phyloP scores from a whole-genome alignment of 768 basidiomycete genomes.

The Lepiota subincarnata region DNA sequence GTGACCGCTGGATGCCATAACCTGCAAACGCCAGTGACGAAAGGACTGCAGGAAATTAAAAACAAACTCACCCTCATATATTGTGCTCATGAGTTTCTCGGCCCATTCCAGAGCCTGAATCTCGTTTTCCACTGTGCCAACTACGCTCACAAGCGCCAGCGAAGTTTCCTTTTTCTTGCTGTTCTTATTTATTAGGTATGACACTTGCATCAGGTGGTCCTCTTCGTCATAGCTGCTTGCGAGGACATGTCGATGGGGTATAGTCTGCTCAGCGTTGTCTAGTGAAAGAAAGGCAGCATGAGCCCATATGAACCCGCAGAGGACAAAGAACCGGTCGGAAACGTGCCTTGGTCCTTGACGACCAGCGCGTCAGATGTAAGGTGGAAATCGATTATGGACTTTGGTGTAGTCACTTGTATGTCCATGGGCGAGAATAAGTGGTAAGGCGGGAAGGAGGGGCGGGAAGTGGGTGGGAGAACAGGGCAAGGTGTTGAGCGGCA shows the following conservation, averaged over 20 bases:
- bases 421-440: slow-evolving; percentile 4
- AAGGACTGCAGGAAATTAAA: not conserved
- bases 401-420: not conserved
- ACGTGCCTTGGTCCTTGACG: slow-evolving; percentile 11
- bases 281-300: not conserved
- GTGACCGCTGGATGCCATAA: slow-evolving; percentile 49
- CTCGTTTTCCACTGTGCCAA: slow-evolving; percentile 21
- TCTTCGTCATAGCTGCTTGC: slow-evolving; percentile 38
- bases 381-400: slow-evolving; percentile 5
- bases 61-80: slow-evolving; percentile 55
- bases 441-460: not conserved
- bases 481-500: slow-evolving; percentile 4
- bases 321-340: not conserved
- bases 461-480: slow-evolving; percentile 1
- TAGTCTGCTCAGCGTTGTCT: slow-evolving; percentile 1
- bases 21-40: slow-evolving; percentile 15
- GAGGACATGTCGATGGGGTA: slow-evolving; percentile 48
- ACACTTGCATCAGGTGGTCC: slow-evolving; percentile 37
- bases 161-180: slow-evolving; percentile 34
- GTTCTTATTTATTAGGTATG: slow-evolving; percentile 43
- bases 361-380: slow-evolving; percentile 10
- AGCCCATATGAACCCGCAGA: not conserved
- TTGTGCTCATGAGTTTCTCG: slow-evolving; percentile 44
- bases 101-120: slow-evolving; percentile 49
- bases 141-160: slow-evolving; percentile 42